These are phyloP conservation scores for Apophysomyces trapeziformis DNA, from an alignment of 371 early-diverging fungal species.

Conservation along the genomic window DNA sequence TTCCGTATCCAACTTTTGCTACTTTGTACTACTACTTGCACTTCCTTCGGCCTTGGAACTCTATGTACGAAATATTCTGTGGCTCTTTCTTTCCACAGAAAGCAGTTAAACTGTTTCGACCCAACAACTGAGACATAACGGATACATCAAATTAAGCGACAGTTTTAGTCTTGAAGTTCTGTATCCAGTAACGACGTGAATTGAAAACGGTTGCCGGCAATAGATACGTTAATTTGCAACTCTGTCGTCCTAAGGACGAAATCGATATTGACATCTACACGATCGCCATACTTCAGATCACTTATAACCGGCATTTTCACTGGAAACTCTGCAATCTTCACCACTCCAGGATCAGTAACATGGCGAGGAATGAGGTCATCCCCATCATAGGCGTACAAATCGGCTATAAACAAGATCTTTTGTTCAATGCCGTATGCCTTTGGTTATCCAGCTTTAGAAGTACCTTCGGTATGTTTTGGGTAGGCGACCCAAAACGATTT, in stretches of 20 bases:
- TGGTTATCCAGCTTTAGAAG: not conserved
- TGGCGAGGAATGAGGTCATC: slow-evolving; percentile 46
- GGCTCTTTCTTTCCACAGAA: too few relatives aligned
- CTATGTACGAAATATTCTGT: too few relatives aligned
- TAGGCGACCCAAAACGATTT: slow-evolving; percentile 34
- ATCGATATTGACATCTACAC: slow-evolving; percentile 27
- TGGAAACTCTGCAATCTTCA: slow-evolving; percentile 47
- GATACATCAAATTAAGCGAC: too few relatives aligned
- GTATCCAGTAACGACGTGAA: slow-evolving; percentile 15
- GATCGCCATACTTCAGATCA: slow-evolving; percentile 22
- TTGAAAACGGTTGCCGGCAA: slow-evolving; percentile 20
- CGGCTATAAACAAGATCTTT: slow-evolving; percentile 15
- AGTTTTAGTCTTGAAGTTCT: not conserved
- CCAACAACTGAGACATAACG: too few relatives aligned
- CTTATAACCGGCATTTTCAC: slow-evolving; percentile 30
- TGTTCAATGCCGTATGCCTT: not conserved
- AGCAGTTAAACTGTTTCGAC: too few relatives aligned
- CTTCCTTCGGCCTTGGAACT: too few relatives aligned
- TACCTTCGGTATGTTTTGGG: slow-evolving; percentile 39
- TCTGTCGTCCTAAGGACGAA: slow-evolving; percentile 29
- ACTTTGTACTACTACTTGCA: too few relatives aligned
- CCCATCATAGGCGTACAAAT: slow-evolving; percentile 44
- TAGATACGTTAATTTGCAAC: slow-evolving; percentile 24
- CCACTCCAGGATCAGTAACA: slow-evolving; percentile 46
- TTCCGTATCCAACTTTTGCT: too few relatives aligned